Conservation (phyloP, 2,329 filamentous ascomycete species). For the Xylaria sp. region DNA sequence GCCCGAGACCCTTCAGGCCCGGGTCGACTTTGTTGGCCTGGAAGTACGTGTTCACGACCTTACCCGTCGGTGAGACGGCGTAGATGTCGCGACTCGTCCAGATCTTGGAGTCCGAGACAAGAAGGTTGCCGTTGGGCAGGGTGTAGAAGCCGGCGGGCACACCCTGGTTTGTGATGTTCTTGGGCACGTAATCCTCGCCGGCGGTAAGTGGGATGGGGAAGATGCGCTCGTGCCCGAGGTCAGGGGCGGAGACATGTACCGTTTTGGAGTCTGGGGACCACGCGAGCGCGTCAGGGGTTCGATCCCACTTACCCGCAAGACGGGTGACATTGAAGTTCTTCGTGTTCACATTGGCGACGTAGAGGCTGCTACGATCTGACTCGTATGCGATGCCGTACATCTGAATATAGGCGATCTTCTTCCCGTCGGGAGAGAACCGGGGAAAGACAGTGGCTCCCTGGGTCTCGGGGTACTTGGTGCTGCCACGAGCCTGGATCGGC, state of each 20-base stretch:
- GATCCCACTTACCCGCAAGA: constrained; percentile 49
- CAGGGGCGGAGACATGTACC: constrained; percentile 47
- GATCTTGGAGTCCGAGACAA: constrained; percentile 51
- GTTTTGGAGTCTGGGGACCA: constrained; percentile 47
- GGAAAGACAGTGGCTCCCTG: constrained; percentile 51
- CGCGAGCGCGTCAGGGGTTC: constrained; percentile 42
- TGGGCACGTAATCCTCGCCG: constrained; percentile 45
- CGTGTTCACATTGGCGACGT: constrained; percentile 58
- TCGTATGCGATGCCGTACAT: constrained; percentile 71
- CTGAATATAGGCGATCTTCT: constrained; percentile 67
- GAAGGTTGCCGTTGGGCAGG: constrained; percentile 44
- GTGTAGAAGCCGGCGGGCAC: constrained; percentile 45
- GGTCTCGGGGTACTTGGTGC: constrained; percentile 46
- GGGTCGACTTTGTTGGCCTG: constrained; percentile 51
- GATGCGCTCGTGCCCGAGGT: constrained; percentile 47
- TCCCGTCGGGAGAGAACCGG: constrained; percentile 67
- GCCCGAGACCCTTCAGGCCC: constrained; percentile 48
- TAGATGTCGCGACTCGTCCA: constrained; percentile 52
- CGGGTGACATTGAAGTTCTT: constrained; percentile 54
- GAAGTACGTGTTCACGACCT: constrained; percentile 47
- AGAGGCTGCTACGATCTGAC: constrained; percentile 51
- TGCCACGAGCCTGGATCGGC: constrained; percentile 50
- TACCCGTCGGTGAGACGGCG: constrained; percentile 44
- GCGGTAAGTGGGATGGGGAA: constrained; percentile 48
- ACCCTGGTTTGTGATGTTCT: constrained; percentile 50